phyloP scores from a whole-genome alignment of 148 eudicot species.

The Polygonum aviculare region DNA sequence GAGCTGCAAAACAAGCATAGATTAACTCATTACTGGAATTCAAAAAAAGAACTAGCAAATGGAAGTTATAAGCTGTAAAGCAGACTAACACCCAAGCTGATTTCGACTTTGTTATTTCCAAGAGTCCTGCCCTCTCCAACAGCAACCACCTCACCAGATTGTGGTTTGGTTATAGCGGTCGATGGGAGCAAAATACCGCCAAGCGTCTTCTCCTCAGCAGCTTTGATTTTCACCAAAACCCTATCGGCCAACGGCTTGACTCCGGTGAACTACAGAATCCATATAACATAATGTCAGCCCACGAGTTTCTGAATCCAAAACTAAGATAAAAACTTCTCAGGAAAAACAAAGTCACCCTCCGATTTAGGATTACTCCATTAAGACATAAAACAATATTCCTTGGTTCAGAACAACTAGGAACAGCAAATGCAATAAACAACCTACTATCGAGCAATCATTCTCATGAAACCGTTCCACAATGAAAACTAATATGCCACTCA shows the following conservation, averaged over 20 bases:
- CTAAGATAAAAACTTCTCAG: not conserved
- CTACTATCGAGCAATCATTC: not conserved
- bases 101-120: slow-evolving; percentile 57
- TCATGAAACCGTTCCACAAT: not conserved
- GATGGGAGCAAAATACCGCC: slow-evolving; percentile 87
- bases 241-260: slow-evolving; percentile 82
- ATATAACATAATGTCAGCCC: not conserved
- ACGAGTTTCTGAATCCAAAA: not conserved
- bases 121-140: slow-evolving; percentile 74
- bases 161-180: slow-evolving; percentile 62
- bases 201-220: slow-evolving; percentile 58
- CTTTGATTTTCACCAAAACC: slow-evolving; percentile 63
- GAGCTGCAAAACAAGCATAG: slow-evolving; percentile 27
- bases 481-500: not conserved
- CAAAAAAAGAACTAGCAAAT: not conserved
- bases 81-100: slow-evolving; percentile 47
- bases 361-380: not conserved
- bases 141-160: slow-evolving; percentile 83
- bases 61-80: not conserved
- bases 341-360: not conserved
- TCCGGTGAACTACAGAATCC: slow-evolving; percentile 54
- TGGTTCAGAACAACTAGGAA: not conserved
- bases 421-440: not conserved
- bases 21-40: not conserved
- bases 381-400: not conserved